Evolutionary conservation across 1,139 yeast species (phyloP).

Genomic region (Magnusiomyces starmeri): DNA sequence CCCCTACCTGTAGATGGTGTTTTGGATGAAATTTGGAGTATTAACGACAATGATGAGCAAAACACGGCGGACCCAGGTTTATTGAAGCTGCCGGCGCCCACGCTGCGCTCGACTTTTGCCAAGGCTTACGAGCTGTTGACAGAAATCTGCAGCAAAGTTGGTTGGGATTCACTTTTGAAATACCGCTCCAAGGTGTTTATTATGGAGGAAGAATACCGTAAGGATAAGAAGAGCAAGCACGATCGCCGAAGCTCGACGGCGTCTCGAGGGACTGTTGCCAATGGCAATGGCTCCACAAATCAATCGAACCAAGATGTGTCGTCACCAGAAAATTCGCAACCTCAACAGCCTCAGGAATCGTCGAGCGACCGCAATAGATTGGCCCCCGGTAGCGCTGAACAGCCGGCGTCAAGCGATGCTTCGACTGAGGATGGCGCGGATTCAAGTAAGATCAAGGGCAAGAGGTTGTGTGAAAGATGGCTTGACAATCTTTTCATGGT

Average conservation of each 20-base stretch:
- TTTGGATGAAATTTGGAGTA: constrained; percentile 44
- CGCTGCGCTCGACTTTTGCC: constrained; percentile 70
- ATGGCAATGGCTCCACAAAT: neutral
- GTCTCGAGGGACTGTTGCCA: neutral
- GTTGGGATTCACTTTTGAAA: constrained; percentile 84
- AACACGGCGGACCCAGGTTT: constrained; percentile 31
- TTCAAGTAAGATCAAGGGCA: constrained; percentile 42
- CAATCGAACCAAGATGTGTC: neutral
- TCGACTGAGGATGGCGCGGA: constrained; percentile 1
- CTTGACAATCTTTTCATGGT: constrained; percentile 81
- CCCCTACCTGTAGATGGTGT: constrained; percentile 77
- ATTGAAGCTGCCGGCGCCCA: constrained; percentile 56
- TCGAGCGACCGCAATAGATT: neutral
- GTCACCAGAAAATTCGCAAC: neutral
- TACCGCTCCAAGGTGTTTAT: constrained; percentile 81
- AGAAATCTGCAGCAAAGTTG: constrained; percentile 56
- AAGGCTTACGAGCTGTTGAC: constrained; percentile 77
- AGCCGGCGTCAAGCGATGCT: neutral
- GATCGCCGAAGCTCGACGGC: constrained; percentile 9
- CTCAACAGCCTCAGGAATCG: neutral
- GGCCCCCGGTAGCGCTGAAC: neutral
- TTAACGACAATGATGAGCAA: constrained; percentile 39
- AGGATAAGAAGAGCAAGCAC: constrained; percentile 29
- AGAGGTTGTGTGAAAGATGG: constrained; percentile 92
- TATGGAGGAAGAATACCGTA: constrained; percentile 83